Evolutionary conservation across 208 protist genomes (phyloP).

Genomic region (Crithidia acanthocephali): DNA sequence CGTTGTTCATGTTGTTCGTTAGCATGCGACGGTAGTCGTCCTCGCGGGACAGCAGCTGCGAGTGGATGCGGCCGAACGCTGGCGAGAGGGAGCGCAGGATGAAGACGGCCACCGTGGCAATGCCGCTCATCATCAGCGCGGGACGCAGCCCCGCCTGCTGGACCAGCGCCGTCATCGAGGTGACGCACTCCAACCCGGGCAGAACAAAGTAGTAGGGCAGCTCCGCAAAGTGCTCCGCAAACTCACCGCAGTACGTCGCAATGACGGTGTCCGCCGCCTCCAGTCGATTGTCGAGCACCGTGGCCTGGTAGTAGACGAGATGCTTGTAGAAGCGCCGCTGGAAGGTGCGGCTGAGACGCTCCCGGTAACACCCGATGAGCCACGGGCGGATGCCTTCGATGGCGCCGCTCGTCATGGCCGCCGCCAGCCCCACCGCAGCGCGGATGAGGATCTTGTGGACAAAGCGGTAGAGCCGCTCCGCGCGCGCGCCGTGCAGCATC

Average conservation of each 20-base stretch:
- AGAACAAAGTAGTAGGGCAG: slow-evolving; percentile 91
- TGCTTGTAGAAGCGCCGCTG: slow-evolving; percentile 82
- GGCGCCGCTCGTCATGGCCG: slow-evolving; percentile 52
- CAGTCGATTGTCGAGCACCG: slow-evolving; percentile 75
- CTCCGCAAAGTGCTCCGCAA: slow-evolving; percentile 91
- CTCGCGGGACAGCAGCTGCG: slow-evolving; percentile 70
- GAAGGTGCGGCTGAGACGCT: slow-evolving; percentile 72
- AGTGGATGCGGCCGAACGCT: slow-evolving; percentile 78
- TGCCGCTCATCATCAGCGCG: slow-evolving; percentile 50
- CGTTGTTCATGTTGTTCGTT: slow-evolving; percentile 65
- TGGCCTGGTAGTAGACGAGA: slow-evolving; percentile 85
- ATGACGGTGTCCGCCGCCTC: slow-evolving; percentile 80
- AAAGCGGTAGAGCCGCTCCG: slow-evolving; percentile 58
- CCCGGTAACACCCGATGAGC: slow-evolving; percentile 85
- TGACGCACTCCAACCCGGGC: slow-evolving; percentile 64
- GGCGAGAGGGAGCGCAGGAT: slow-evolving; percentile 65
- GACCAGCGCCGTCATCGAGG: slow-evolving; percentile 65
- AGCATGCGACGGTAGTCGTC: slow-evolving; percentile 86
- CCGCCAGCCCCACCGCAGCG: slow-evolving; percentile 42
- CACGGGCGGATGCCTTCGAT: slow-evolving; percentile 82
- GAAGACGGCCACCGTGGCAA: slow-evolving; percentile 58
- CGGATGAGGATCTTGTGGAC: slow-evolving; percentile 54
- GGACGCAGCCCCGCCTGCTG: slow-evolving; percentile 52
- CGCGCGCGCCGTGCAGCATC: slow-evolving; percentile 61
- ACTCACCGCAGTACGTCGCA: slow-evolving; percentile 86